These are phyloP conservation scores for Batrachochytrium dendrobatidis DNA, from an alignment of 371 early-diverging fungal genomes.

Conservation along the genomic window DNA sequence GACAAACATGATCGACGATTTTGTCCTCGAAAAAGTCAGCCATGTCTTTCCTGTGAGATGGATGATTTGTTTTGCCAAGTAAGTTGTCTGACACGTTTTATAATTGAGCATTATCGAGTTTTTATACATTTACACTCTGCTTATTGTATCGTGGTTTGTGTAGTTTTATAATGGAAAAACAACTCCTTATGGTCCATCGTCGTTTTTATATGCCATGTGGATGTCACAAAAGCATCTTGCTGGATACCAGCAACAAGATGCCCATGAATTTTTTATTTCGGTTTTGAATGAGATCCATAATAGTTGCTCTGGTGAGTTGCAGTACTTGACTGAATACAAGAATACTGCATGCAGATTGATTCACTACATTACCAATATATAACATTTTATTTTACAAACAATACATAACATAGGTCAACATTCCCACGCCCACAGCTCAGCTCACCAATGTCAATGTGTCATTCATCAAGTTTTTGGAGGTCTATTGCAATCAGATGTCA, in stretches of 20 bases:
- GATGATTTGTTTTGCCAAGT: slow-evolving; percentile 68
- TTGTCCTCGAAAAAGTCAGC: slow-evolving; percentile 43
- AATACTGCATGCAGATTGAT: too few relatives aligned
- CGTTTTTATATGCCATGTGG: slow-evolving; percentile 85
- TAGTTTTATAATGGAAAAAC: slow-evolving; percentile 64
- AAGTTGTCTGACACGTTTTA: not conserved
- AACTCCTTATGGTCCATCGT: slow-evolving; percentile 72
- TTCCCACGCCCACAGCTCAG: too few relatives aligned
- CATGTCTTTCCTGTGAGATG: slow-evolving; percentile 92
- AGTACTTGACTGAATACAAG: not conserved
- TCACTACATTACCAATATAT: too few relatives aligned
- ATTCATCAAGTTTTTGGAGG: slow-evolving; percentile 91
- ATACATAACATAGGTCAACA: too few relatives aligned
- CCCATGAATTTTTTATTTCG: slow-evolving; percentile 92
- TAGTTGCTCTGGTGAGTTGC: slow-evolving; percentile 18
- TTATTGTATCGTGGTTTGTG: too few relatives aligned
- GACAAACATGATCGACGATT: slow-evolving; percentile 67
- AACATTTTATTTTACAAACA: too few relatives aligned
- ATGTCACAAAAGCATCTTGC: slow-evolving; percentile 75
- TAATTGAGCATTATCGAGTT: not conserved
- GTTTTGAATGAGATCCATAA: slow-evolving; percentile 77
- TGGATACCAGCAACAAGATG: slow-evolving; percentile 92
- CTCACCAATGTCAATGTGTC: slow-evolving; percentile 63
- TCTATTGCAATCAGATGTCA: slow-evolving; percentile 78
- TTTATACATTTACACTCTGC: slow-evolving; percentile 2